These are phyloP conservation scores for Rhinocladiella mackenziei DNA, from an alignment of 2,329 filamentous ascomycete genomes.

Conservation along the genomic window DNA sequence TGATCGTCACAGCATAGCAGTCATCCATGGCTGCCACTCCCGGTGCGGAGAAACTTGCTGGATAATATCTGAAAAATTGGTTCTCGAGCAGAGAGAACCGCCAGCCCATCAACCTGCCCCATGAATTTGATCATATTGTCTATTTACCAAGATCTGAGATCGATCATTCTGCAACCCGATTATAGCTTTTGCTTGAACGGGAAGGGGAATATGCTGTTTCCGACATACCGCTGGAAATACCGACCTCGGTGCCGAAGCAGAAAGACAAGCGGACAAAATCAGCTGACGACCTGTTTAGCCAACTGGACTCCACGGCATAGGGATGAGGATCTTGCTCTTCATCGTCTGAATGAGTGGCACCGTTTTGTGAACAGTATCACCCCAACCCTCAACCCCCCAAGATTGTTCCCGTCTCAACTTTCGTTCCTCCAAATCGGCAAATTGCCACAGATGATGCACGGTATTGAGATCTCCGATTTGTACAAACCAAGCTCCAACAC, in stretches of 20 bases:
- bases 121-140: constrained; percentile 1
- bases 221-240: too few species aligned
- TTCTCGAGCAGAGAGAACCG: too few species aligned
- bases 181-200: not conserved
- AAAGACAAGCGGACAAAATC: too few species aligned
- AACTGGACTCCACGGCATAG: constrained; percentile 95
- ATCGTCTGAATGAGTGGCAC: constrained; percentile 94
- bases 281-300: constrained; percentile 48
- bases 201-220: not conserved
- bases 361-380: constrained; percentile 95
- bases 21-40: too few species aligned
- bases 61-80: too few species aligned
- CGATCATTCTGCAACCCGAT: not conserved
- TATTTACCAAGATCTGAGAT: not conserved
- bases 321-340: constrained; percentile 89
- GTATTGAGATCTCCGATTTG: constrained; percentile 97
- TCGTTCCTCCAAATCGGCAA: constrained; percentile 91
- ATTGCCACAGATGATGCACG: constrained; percentile 97
- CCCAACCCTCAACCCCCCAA: constrained; percentile 94
- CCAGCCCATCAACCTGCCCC: not conserved
- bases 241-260: too few species aligned
- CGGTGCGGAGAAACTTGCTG: too few species aligned
- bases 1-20: too few species aligned
- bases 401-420: constrained; percentile 87
- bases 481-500: constrained; percentile 96